Conservation (phyloP, 208 protist species). For the Acanthamoeba royreba region DNA sequence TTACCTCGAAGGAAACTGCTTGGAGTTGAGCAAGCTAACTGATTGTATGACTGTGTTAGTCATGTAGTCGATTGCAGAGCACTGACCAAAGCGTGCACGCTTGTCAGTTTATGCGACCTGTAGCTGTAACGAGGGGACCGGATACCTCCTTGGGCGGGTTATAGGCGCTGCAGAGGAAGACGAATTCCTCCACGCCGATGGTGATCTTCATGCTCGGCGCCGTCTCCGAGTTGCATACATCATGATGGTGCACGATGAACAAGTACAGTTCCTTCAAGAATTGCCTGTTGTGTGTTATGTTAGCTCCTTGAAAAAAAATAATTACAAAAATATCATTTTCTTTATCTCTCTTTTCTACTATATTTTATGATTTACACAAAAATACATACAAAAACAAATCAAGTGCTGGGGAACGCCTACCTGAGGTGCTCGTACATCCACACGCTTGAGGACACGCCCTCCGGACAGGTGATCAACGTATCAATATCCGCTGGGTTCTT, state of each 20-base stretch:
- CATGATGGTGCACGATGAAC: slow-evolving; percentile 28
- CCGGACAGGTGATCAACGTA: neutral
- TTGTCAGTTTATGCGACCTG: neutral
- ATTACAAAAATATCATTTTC: too few species aligned
- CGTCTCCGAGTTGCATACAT: neutral
- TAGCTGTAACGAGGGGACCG: neutral
- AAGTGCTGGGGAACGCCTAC: neutral
- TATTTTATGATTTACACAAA: neutral
- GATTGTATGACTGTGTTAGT: slow-evolving; percentile 17
- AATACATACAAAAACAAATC: neutral
- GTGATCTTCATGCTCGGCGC: slow-evolving; percentile 49
- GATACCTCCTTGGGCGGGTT: slow-evolving; percentile 32
- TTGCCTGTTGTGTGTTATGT: slow-evolving; percentile 1
- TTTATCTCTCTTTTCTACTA: neutral
- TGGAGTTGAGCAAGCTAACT: neutral
- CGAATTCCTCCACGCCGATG: neutral
- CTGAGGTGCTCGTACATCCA: slow-evolving; percentile 46
- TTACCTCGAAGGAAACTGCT: slow-evolving; percentile 35
- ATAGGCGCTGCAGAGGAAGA: slow-evolving; percentile 46
- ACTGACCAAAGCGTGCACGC: neutral
- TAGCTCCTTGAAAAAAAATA: too few species aligned
- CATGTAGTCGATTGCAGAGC: slow-evolving; percentile 38
- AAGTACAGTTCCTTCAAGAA: slow-evolving; percentile 1
- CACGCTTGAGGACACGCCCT: neutral
- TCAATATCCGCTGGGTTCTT: neutral